Conservation (phyloP, 192 early-diverging fungal species). For the Coemansia sp. region DNA sequence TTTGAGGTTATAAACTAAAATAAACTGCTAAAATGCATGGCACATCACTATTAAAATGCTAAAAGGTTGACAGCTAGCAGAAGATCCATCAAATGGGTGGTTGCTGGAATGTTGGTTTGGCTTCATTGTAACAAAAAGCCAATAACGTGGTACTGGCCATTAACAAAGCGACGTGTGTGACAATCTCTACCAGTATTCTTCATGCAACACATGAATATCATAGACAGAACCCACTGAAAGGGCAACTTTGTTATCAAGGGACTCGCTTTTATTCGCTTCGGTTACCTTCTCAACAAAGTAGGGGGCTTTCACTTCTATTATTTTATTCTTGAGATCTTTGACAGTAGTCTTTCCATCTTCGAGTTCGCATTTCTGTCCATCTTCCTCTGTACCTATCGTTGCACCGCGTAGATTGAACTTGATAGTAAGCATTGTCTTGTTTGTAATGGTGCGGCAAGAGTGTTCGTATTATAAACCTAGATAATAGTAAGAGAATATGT, state of each 20-base stretch:
- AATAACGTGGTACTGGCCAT: background rate
- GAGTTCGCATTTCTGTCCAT: background rate
- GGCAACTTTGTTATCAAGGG: background rate
- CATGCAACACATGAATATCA: background rate
- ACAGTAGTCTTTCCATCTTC: background rate
- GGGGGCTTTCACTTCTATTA: background rate
- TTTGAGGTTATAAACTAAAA: background rate
- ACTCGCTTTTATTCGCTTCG: background rate
- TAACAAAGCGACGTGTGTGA: background rate
- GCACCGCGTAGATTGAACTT: background rate
- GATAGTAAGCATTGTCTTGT: background rate
- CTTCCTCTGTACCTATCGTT: background rate
- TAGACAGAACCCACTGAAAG: background rate
- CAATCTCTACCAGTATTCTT: background rate
- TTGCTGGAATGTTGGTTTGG: background rate
- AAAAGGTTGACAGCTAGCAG: background rate
- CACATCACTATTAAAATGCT: background rate
- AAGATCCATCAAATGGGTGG: background rate
- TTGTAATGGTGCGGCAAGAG: background rate
- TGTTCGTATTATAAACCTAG: background rate
- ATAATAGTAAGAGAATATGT: background rate
- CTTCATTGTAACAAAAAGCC: background rate
- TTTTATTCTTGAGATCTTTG: background rate
- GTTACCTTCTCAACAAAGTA: background rate
- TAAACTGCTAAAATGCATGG: background rate